Conservation (phyloP, 176 grass and related monocot genomes). For the Zizania latifolia region DNA sequence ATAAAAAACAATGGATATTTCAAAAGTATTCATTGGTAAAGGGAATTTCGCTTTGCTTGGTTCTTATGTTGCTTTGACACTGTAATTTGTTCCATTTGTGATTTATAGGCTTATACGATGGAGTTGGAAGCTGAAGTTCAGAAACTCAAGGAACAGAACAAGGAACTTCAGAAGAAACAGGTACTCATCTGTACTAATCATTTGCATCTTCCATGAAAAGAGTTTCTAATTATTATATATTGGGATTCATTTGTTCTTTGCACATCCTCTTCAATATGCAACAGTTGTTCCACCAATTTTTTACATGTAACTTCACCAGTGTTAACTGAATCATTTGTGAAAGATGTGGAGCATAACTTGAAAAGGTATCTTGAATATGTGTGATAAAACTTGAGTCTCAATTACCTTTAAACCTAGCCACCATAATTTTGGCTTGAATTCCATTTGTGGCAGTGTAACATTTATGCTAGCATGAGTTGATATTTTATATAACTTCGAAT, state of each 20-base stretch:
- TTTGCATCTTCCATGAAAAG: no score
- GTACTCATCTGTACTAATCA: neutral
- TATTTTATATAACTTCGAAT: neutral
- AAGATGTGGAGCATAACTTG: neutral
- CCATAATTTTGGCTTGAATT: neutral
- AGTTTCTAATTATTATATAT: neutral
- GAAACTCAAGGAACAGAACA: no score
- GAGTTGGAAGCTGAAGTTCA: no score
- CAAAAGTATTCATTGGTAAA: neutral
- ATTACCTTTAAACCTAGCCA: neutral
- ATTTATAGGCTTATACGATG: no score
- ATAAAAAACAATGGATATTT: constrained; percentile 1
- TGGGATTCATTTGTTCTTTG: neutral
- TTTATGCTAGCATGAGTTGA: no score
- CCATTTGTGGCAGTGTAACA: neutral
- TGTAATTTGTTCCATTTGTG: no score
- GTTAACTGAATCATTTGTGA: no score
- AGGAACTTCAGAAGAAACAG: no score
- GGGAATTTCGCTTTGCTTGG: no score
- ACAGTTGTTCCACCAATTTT: neutral
- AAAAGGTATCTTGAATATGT: no score
- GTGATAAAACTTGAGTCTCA: neutral
- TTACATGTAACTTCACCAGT: neutral
- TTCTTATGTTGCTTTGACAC: no score
- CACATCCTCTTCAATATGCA: neutral